These are phyloP conservation scores for Podaxis rugospora DNA, from an alignment of 768 basidiomycete genomes.

Conservation along the genomic window DNA sequence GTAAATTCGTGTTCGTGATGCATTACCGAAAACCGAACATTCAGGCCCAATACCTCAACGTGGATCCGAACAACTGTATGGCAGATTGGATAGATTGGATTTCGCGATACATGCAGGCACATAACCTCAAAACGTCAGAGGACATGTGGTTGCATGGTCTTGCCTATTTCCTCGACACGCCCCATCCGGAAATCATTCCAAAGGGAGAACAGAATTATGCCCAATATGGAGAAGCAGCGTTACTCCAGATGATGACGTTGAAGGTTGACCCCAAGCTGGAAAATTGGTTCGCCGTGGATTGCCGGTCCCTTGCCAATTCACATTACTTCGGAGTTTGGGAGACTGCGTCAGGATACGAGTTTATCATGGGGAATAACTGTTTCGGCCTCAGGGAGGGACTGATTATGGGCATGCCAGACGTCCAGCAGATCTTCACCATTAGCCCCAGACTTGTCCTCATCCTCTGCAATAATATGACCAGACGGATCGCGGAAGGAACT, in stretches of 20 bases:
- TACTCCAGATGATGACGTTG: not conserved
- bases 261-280: slow-evolving; percentile 14
- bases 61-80: slow-evolving; percentile 14
- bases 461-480: slow-evolving; percentile 12
- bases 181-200: slow-evolving; percentile 16
- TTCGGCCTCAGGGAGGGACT: slow-evolving; percentile 28
- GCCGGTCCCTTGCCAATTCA: slow-evolving; percentile 10
- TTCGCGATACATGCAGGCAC: slow-evolving; percentile 12
- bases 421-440: slow-evolving; percentile 25
- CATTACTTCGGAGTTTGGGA: slow-evolving; percentile 23
- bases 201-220: slow-evolving; percentile 8
- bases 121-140: slow-evolving; percentile 15
- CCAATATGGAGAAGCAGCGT: slow-evolving; percentile 3
- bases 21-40: slow-evolving; percentile 19
- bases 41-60: slow-evolving; percentile 19
- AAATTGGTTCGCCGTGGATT: slow-evolving; percentile 18
- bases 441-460: slow-evolving; percentile 25
- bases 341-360: slow-evolving; percentile 23
- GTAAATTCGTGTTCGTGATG: slow-evolving; percentile 28
- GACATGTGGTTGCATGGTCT: slow-evolving; percentile 22
- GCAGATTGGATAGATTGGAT: slow-evolving; percentile 20
- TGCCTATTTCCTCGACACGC: slow-evolving; percentile 22
- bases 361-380: slow-evolving; percentile 21
- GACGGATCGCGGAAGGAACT: not conserved
- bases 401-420: not conserved